Evolutionary conservation across 2,329 filamentous ascomycete genomes (phyloP).

Genomic region (Calycina herbarum): DNA sequence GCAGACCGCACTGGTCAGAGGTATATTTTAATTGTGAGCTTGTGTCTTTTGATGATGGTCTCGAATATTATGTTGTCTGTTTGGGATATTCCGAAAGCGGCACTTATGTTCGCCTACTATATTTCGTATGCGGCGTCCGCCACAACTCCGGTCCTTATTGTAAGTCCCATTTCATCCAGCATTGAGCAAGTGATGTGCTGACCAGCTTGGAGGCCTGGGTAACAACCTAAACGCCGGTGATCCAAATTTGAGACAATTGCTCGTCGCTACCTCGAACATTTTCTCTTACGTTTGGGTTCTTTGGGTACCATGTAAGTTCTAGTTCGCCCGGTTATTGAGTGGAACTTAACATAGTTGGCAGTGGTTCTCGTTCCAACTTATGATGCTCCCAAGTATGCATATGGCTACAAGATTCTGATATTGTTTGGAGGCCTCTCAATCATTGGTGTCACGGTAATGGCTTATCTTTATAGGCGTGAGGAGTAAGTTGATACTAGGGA

Average conservation of each 20-base stretch:
- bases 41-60: conserved; percentile 32
- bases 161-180: background rate
- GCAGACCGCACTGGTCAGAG: conserved; percentile 19
- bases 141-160: conserved; percentile 32
- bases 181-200: no score
- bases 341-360: conserved; percentile 4
- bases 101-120: conserved; percentile 38
- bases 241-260: conserved; percentile 15
- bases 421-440: conserved; percentile 37
- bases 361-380: conserved; percentile 39
- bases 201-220: conserved; percentile 12
- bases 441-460: conserved; percentile 16
- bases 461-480: conserved; percentile 11
- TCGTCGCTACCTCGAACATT: conserved; percentile 17
- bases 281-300: conserved; percentile 12
- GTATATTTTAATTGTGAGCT: conserved; percentile 4
- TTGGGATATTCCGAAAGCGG: conserved; percentile 38
- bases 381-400: conserved; percentile 39
- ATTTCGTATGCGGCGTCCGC: conserved; percentile 40
- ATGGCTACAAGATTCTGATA: conserved; percentile 40
- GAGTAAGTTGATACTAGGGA: background rate
- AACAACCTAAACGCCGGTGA: conserved; percentile 6
- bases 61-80: conserved; percentile 37
- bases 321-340: background rate
- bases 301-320: conserved; percentile 12